Evolutionary conservation across 192 early-diverging fungal species (phyloP), one percentile per base, ranked within the genome.

Genomic region (Backusella luteola): DNA sequence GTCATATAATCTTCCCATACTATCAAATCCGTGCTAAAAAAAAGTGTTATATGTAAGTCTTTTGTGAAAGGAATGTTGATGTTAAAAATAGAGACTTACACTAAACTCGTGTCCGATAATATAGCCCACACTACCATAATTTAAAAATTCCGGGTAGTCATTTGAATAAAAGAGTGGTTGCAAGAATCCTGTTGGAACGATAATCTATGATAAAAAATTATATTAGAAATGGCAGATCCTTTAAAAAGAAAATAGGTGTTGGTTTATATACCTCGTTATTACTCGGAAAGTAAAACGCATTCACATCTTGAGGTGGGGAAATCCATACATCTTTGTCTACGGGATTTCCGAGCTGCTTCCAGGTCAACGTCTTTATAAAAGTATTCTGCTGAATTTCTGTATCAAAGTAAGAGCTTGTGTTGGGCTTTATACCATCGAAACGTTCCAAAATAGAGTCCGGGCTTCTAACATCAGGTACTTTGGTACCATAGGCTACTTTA

Each of bases 401-500:
- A 59, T 90, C 87, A 82, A 91, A 93, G 77, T 87, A 94, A 9
- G 79, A 76, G 0, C 70, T 63, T 29, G 75, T 76, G 12, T 86
- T 73, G 34, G 91, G 82, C 0, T 70, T 76, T 23, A 94, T 41
- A 35, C 85, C 83, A 63, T 79, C 76, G 74, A 88, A 87, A 77
- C 88, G 86, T 67, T 91, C 91, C 11, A 79, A 81, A 14, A 94
- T 71, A 1, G 80, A 74, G 8, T 79, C 59, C 3, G 86, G 77
- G 7, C 79, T 84, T 34, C 79, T 71, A 5, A 89, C 67, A 76
- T 94, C 87, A 17, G 85, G 85, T 3, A 89, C 84, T 77, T 85
- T 84, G 29, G 84, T 82, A 8, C 87, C 88, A 68, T 89, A 93
- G 4, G 89, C 93, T 67, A 92, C 84, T 77, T 91, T 88, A 68